These are phyloP conservation scores for Exophiala spinifera DNA, from an alignment of 2,329 filamentous ascomycete genomes.

Conservation along the genomic window DNA sequence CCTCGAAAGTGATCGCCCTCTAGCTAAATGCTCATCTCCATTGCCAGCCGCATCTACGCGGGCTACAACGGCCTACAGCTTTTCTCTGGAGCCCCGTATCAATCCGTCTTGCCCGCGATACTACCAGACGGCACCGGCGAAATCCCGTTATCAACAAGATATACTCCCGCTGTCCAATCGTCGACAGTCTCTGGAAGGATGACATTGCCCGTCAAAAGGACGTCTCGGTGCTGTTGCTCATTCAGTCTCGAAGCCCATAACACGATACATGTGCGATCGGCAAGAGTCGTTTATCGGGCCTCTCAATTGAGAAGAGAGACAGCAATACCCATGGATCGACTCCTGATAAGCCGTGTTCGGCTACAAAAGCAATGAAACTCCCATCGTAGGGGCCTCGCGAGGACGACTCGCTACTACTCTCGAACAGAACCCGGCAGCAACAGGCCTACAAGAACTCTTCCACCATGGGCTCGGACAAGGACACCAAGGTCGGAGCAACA, in stretches of 20 bases:
- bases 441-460: not conserved
- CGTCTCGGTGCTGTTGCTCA: no score
- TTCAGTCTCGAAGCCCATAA: no score
- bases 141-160: not conserved
- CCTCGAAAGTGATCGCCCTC: no score
- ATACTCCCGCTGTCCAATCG: no score
- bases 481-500: slow-evolving; percentile 10
- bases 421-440: not conserved
- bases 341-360: not conserved
- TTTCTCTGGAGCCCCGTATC: no score
- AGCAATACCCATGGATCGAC: not conserved
- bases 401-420: no score
- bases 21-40: no score
- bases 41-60: no score
- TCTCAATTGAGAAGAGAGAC: not conserved
- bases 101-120: no score
- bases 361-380: not conserved
- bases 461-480: slow-evolving; percentile 10
- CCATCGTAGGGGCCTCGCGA: not conserved
- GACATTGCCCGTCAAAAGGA: not conserved
- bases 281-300: not conserved
- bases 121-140: not conserved
- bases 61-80: no score
- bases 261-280: not conserved
- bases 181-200: no score